A percentile compares a stretch with the other conserved stretches of the same genome.
These are phyloP conservation scores for Dioscorea cayenensis DNA, from an alignment of 116 monocot genomes.

Conservation along the genomic window DNA sequence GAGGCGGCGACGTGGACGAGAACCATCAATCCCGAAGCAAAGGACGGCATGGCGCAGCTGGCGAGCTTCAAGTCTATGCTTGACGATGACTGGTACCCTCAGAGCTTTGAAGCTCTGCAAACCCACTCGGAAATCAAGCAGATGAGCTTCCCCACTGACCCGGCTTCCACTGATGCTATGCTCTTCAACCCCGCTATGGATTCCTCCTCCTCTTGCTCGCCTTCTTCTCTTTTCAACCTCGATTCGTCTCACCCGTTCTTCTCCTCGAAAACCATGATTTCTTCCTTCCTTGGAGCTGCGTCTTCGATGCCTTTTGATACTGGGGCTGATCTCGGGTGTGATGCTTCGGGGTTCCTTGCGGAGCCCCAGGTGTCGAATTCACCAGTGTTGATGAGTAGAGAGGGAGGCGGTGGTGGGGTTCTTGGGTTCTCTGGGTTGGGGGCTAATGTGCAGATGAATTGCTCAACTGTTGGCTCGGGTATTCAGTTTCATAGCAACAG, in stretches of 20 bases:
- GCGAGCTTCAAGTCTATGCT: constrained; percentile 36
- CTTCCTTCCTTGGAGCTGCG: constrained; percentile 32
- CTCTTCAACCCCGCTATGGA: constrained; percentile 23
- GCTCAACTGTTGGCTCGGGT: constrained; percentile 10
- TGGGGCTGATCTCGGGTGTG: constrained; percentile 33
- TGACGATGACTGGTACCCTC: constrained; percentile 39
- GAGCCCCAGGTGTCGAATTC: constrained; percentile 18
- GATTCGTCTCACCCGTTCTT: constrained; percentile 29
- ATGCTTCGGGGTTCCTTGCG: constrained; percentile 20
- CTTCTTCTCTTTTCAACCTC: constrained; percentile 32
- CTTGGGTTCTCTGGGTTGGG: constrained; percentile 15
- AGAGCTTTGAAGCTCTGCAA: constrained; percentile 1
- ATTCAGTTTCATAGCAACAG: constrained; percentile 17
- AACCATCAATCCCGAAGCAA: neutral
- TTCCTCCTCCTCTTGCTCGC: constrained; percentile 41
- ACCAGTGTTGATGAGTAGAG: constrained; percentile 11
- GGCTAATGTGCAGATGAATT: constrained; percentile 13
- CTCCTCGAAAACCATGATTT: constrained; percentile 21
- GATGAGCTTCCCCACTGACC: constrained; percentile 10
- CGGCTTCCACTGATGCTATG: constrained; percentile 6
- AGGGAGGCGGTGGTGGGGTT: neutral
- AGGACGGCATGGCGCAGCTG: constrained; percentile 18
- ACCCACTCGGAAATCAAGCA: neutral
- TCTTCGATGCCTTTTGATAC: constrained; percentile 46
- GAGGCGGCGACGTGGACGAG: neutral